These are phyloP conservation scores for Aspergillus costaricaensis DNA, from an alignment of 2,329 filamentous ascomycete genomes.

Conservation along the genomic window DNA sequence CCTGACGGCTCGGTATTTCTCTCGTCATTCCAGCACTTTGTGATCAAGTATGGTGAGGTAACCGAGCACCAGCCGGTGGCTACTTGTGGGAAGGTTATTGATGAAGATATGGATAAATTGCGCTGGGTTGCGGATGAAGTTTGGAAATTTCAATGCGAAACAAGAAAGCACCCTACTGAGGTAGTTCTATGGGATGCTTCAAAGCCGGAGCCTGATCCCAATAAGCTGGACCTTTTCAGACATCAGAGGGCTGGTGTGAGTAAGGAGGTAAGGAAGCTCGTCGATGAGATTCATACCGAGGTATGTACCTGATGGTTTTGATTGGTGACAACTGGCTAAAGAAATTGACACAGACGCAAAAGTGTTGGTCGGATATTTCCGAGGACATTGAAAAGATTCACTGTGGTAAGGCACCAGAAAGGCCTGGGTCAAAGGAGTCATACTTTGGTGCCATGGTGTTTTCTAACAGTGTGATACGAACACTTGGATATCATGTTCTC, in stretches of 20 bases:
- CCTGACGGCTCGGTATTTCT: conserved; percentile 18
- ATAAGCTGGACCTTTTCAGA: conserved; percentile 5
- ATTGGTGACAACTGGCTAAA: too few species aligned
- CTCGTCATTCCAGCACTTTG: conserved; percentile 17
- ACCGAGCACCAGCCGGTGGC: conserved; percentile 17
- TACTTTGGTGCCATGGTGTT: conserved; percentile 19
- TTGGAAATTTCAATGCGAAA: conserved; percentile 7
- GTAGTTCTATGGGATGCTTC: conserved; percentile 18
- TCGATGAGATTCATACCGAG: conserved; percentile 7
- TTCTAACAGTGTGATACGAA: conserved; percentile 12
- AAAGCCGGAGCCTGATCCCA: conserved; percentile 6
- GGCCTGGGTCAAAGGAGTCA: conserved; percentile 14
- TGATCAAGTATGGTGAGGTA: conserved; percentile 18
- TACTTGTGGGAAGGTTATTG: conserved; percentile 14
- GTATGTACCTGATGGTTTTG: background rate
- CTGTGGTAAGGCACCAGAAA: conserved; percentile 2
- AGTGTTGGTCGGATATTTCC: conserved; percentile 8
- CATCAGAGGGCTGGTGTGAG: conserved; percentile 12
- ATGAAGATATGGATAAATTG: conserved; percentile 15
- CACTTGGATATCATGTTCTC: conserved; percentile 16
- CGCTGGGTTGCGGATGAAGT: conserved; percentile 3
- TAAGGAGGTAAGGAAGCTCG: conserved; percentile 3
- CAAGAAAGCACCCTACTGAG: conserved; percentile 13
- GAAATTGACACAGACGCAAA: background rate
- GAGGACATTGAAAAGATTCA: conserved; percentile 7